These are phyloP conservation scores for Cryptosporidium felis DNA, from an alignment of 169 alveolate genomes.

Conservation along the genomic window DNA sequence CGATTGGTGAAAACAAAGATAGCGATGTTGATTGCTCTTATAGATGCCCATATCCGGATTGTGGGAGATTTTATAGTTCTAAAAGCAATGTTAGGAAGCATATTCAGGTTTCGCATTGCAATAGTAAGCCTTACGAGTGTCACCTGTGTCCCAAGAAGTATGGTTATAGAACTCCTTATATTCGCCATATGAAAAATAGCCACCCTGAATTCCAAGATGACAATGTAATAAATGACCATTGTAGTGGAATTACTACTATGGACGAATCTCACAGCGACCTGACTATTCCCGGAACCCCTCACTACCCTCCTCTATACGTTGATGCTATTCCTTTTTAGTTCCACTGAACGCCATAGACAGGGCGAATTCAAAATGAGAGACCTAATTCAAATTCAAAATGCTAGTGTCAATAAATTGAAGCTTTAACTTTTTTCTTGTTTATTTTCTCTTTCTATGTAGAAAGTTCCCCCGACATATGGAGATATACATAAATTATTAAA, in stretches of 20 bases:
- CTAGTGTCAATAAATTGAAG: slow-evolving; percentile 38
- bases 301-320: slow-evolving; percentile 69
- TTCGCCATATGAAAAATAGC: slow-evolving; percentile 70
- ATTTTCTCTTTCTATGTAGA: not conserved
- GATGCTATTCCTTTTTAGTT: slow-evolving; percentile 72
- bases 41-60: slow-evolving; percentile 71
- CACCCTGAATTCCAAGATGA: slow-evolving; percentile 71
- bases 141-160: slow-evolving; percentile 67
- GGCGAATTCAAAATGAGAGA: not conserved
- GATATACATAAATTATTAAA: not conserved
- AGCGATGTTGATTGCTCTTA: slow-evolving; percentile 70
- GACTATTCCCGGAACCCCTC: slow-evolving; percentile 69
- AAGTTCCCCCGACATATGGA: too few relatives aligned
- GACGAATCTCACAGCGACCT: slow-evolving; percentile 70
- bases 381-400: slow-evolving; percentile 16
- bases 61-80: slow-evolving; percentile 70
- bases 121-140: slow-evolving; percentile 67
- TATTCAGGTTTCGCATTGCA: slow-evolving; percentile 66
- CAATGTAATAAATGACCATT: slow-evolving; percentile 48
- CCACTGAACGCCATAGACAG: not conserved
- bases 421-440: not conserved
- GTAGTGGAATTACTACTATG: slow-evolving; percentile 69
- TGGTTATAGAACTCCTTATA: slow-evolving; percentile 70
- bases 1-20: slow-evolving; percentile 63
- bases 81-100: slow-evolving; percentile 70